Evolutionary conservation across 148 eudicot genomes (phyloP), one percentile per base, ranked within the genome.

Genomic region (Beta vulgaris): DNA sequence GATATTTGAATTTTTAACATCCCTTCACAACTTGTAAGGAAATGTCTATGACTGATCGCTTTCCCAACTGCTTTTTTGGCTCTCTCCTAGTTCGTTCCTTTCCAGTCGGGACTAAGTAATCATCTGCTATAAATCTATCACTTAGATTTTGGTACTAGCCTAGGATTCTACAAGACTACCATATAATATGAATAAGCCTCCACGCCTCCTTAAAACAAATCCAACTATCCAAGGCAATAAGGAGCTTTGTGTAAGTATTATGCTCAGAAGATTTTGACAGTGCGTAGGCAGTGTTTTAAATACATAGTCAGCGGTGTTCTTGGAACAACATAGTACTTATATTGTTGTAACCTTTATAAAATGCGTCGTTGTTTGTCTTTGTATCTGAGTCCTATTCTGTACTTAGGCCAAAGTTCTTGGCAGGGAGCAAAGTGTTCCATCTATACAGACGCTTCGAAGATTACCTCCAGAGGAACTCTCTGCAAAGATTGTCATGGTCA

Each of bases 401-500:
- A 62, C 46, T 31, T 63, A 87, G 97, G 87, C 71, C 28, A 73
- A 76, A 68, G 61, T 15, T 72, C 75, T 60, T 51, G 76, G 73
- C 74, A 80, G 36, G 44, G 80, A 64, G 54, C 72, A 82, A 49
- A 46, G 36, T 7, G 81, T 91, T 73, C 98, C 98, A 64, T 81
- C 84, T 66, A 81, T 93, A 62, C 90, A 89, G 85, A 83, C 87
- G 60, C 98, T 93, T 58, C 75, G 80, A 71, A 76, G 80, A 39
- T 89, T 88, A 73, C 93, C 91, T 28, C 71, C 68, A 60, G 84
- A 91, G 58, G 89, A 91, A 72, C 87, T 93, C 43, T 51, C 51
- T 25, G 80, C 82, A 77, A 93, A 93, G 76, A 84, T 83, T 58
- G 90, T 89, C 74, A 57, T 93, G 89, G 91, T 89, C 76, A 86